Conservation (phyloP, 805 yeast genomes). For the Ogataea siamensis region DNA sequence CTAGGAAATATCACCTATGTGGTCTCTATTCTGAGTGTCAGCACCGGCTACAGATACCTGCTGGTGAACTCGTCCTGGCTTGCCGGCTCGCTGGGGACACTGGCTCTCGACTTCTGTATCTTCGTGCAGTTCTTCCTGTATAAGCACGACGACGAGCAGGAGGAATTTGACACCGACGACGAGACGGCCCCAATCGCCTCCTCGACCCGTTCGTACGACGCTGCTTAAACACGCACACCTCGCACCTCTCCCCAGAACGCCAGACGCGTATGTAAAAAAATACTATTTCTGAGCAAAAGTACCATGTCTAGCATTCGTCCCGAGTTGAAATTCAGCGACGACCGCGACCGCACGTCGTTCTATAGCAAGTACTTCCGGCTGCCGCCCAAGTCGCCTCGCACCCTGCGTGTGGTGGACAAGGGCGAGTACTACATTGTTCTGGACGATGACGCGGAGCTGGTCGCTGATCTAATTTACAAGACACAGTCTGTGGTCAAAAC, state of each 20-base stretch:
- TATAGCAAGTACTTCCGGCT: conserved; percentile 47
- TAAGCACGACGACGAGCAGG: conserved; percentile 37
- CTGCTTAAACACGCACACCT: conserved; percentile 4
- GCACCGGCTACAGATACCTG: conserved; percentile 65
- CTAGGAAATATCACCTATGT: conserved; percentile 91
- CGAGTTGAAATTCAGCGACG: conserved; percentile 56
- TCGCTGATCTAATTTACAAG: conserved; percentile 81
- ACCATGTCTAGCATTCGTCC: conserved; percentile 41
- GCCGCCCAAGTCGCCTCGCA: conserved; percentile 46
- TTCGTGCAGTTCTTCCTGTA: conserved; percentile 84
- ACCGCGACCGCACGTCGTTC: conserved; percentile 45
- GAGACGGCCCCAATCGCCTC: conserved; percentile 17
- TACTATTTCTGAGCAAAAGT: not conserved
- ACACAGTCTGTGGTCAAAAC: conserved; percentile 77
- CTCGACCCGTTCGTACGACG: conserved; percentile 11
- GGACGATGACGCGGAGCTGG: conserved; percentile 71
- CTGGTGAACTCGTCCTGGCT: conserved; percentile 89
- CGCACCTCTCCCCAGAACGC: conserved; percentile 5
- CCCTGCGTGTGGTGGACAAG: conserved; percentile 74
- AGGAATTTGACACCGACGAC: conserved; percentile 24
- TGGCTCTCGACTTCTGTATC: conserved; percentile 77
- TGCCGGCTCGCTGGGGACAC: conserved; percentile 86
- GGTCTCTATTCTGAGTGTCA: conserved; percentile 74
- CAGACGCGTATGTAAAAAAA: conserved; percentile 9
- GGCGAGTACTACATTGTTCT: conserved; percentile 78